phyloP scores from a whole-genome alignment of 306 rosid genomes.

The Luffa acutangula region DNA sequence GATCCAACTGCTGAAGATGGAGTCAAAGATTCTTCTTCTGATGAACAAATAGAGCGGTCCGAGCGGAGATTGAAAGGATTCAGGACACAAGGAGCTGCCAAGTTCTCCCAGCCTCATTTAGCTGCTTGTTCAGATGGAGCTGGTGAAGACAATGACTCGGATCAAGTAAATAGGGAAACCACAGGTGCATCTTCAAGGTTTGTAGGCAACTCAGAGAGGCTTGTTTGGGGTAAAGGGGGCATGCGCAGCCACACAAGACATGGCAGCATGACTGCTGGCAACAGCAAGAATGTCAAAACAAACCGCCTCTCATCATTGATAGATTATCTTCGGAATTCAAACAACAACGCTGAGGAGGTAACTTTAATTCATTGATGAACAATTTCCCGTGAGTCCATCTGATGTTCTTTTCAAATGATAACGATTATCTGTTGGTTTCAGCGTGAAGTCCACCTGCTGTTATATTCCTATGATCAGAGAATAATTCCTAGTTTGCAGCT shows the following conservation, averaged over 20 bases:
- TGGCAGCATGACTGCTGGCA: conserved; percentile 27
- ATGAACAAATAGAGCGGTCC: conserved; percentile 32
- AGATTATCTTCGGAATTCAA: conserved; percentile 35
- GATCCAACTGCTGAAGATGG: conserved; percentile 41
- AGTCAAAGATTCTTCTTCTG: conserved; percentile 44
- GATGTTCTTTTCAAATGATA: background rate
- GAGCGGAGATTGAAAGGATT: conserved; percentile 37
- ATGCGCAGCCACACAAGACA: conserved; percentile 45
- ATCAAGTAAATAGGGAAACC: conserved; percentile 33
- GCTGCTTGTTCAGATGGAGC: conserved; percentile 33
- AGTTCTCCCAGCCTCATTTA: conserved; percentile 37
- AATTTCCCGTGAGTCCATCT: background rate
- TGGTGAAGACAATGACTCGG: conserved; percentile 43
- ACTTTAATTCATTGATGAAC: conserved; percentile 1
- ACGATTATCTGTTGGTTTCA: conserved; percentile 22
- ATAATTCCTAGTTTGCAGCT: conserved; percentile 36
- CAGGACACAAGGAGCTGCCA: conserved; percentile 41
- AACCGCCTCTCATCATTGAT: conserved; percentile 41
- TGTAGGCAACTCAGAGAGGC: conserved; percentile 40
- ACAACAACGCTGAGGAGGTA: conserved; percentile 37
- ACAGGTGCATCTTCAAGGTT: conserved; percentile 30
- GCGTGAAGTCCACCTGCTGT: conserved; percentile 38
- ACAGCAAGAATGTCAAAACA: conserved; percentile 36
- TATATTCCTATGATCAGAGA: conserved; percentile 54
- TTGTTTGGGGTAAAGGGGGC: conserved; percentile 63